phyloP scores from a whole-genome alignment of 208 protist species.

The Angomonas desouzai region DNA sequence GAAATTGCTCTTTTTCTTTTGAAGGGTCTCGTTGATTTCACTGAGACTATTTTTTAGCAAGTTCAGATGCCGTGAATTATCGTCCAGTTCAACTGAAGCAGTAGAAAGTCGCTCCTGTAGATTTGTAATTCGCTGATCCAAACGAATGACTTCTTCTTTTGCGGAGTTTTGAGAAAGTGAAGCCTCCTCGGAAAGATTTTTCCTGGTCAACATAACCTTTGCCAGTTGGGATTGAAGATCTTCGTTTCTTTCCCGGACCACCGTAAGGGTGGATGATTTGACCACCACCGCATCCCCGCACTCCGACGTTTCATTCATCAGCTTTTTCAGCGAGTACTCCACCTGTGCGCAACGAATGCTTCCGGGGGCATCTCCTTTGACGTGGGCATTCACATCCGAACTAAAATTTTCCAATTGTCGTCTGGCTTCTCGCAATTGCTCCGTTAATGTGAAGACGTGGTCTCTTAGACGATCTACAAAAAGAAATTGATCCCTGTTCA shows the following conservation, averaged over 20 bases:
- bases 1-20: conserved; percentile 47
- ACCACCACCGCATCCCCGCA: conserved; percentile 32
- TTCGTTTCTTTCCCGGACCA: conserved; percentile 49
- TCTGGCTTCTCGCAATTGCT: conserved; percentile 55
- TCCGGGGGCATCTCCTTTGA: conserved; percentile 26
- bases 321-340: conserved; percentile 58
- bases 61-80: conserved; percentile 43
- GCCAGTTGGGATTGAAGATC: conserved; percentile 40
- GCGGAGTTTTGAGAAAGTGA: conserved; percentile 32
- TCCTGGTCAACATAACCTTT: conserved; percentile 40
- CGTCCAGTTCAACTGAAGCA: conserved; percentile 44
- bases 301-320: conserved; percentile 45
- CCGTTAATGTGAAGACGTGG: conserved; percentile 59
- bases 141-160: conserved; percentile 51
- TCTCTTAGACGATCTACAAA: conserved; percentile 60
- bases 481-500: conserved; percentile 63
- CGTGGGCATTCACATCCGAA: conserved; percentile 37
- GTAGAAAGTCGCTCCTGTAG: conserved; percentile 36
- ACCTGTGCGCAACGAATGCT: conserved; percentile 57
- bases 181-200: conserved; percentile 40
- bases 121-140: conserved; percentile 53
- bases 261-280: conserved; percentile 31
- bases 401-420: conserved; percentile 44
- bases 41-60: conserved; percentile 42
- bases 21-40: conserved; percentile 35